These are phyloP conservation scores for Eimeria tenella DNA, from an alignment of 169 alveolate genomes.

Conservation along the genomic window DNA sequence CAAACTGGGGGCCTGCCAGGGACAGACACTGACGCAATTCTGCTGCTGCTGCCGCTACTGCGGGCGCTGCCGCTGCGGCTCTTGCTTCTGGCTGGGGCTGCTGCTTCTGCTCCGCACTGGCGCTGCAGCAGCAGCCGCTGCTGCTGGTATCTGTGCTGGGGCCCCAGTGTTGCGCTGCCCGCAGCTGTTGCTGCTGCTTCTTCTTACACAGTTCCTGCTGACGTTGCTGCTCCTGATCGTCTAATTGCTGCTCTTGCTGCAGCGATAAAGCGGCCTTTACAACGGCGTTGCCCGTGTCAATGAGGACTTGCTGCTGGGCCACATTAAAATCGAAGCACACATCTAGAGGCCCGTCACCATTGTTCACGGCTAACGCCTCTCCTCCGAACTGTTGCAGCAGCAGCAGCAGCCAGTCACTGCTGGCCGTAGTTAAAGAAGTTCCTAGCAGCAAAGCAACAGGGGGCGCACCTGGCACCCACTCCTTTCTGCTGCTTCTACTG, in stretches of 20 bases:
- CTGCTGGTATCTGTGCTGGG: no score
- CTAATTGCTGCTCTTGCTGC: slow-evolving; percentile 23
- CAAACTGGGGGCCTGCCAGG: not conserved
- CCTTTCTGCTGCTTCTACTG: slow-evolving; percentile 13
- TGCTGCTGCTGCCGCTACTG: slow-evolving; percentile 37
- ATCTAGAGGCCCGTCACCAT: slow-evolving; percentile 40
- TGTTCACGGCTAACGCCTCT: not conserved
- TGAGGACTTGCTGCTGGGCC: slow-evolving; percentile 23
- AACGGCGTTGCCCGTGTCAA: not conserved
- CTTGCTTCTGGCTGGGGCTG: not conserved
- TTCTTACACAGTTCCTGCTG: not conserved
- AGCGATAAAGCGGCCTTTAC: not conserved
- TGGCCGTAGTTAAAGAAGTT: slow-evolving; percentile 3
- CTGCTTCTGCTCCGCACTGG: not conserved
- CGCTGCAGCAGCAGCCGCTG: not conserved
- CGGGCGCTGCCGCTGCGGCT: not conserved
- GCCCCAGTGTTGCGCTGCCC: not conserved
- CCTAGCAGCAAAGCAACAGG: slow-evolving; percentile 34
- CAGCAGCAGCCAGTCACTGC: slow-evolving; percentile 68
- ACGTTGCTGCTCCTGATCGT: not conserved
- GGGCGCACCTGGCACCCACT: slow-evolving; percentile 39
- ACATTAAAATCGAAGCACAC: not conserved
- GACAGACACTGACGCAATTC: not conserved
- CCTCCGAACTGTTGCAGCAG: slow-evolving; percentile 53
- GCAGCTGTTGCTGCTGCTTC: slow-evolving; percentile 14